A percentile compares a stretch with the other conserved stretches of the same genome.
Evolutionary conservation across 2,329 filamentous ascomycete species (phyloP).

Genomic region (Bipolaris gigantea): DNA sequence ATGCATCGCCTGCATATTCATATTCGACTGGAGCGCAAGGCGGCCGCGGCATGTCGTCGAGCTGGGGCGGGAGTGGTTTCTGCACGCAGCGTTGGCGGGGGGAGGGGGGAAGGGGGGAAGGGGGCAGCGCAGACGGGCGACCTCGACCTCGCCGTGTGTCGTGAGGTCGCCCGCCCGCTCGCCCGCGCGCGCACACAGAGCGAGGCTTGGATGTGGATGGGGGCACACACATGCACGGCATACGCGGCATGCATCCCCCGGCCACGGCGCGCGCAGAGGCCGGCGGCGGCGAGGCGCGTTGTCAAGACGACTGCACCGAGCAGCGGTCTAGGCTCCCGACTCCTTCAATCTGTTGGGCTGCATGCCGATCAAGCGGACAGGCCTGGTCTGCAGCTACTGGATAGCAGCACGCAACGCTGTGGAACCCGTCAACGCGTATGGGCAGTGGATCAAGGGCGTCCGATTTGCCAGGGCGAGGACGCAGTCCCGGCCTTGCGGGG

Average conservation of each 20-base stretch:
- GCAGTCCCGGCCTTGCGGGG: slow-evolving; percentile 6
- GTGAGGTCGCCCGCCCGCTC: background rate
- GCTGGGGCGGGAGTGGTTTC: background rate
- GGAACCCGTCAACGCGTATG: slow-evolving; percentile 7
- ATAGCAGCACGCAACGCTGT: slow-evolving; percentile 5
- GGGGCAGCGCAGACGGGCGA: background rate
- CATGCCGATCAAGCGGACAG: slow-evolving; percentile 15
- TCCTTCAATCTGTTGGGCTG: slow-evolving; percentile 19
- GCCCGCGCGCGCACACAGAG: background rate
- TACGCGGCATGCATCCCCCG: background rate
- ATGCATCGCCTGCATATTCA: slow-evolving; percentile 1
- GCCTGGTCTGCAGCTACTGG: slow-evolving; percentile 11
- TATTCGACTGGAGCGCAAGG: background rate
- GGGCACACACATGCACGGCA: background rate
- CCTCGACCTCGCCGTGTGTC: no score
- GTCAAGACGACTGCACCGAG: background rate
- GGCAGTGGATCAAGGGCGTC: slow-evolving; percentile 7
- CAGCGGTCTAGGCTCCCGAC: slow-evolving; percentile 18
- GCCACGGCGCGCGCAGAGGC: background rate
- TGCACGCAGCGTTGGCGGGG: no score
- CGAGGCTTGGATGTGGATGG: background rate
- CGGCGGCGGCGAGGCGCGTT: background rate
- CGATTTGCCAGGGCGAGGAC: background rate
- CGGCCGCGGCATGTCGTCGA: background rate
- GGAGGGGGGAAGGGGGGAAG: no score